phyloP scores from a whole-genome alignment of 2,329 filamentous ascomycete species.

The Teratosphaeriaceae sp. region DNA sequence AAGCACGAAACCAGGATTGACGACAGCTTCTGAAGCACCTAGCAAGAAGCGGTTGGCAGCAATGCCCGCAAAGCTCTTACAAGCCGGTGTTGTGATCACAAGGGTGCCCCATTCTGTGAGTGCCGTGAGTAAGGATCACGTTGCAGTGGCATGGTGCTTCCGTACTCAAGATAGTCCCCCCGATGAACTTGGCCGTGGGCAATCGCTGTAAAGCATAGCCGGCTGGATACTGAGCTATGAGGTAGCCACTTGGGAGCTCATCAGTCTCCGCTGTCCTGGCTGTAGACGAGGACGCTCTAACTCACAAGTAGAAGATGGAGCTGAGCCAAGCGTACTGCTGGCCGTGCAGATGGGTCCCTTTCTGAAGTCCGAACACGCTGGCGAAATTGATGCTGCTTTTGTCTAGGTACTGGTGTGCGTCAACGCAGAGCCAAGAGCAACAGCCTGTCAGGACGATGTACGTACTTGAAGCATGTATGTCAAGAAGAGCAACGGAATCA shows the following conservation, averaged over 20 bases:
- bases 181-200: conserved; percentile 38
- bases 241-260: conserved; percentile 44
- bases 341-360: conserved; percentile 40
- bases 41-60: conserved; percentile 48
- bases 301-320: background rate
- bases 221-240: conserved; percentile 37
- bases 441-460: background rate
- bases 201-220: conserved; percentile 37
- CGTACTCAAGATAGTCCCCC: conserved; percentile 16
- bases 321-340: conserved; percentile 47
- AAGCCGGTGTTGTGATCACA: conserved; percentile 32
- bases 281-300: background rate
- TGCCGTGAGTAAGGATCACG: no score
- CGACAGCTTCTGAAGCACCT: conserved; percentile 48
- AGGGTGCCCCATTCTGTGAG: conserved; percentile 27
- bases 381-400: conserved; percentile 29
- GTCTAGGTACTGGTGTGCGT: conserved; percentile 28
- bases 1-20: conserved; percentile 32
- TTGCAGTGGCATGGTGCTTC: background rate
- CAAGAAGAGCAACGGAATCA: conserved; percentile 22
- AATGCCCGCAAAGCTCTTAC: conserved; percentile 46
- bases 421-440: background rate
- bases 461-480: conserved; percentile 24
- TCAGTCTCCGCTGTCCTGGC: conserved; percentile 10
- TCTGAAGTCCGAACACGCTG: conserved; percentile 40